Evolutionary conservation across 2,329 filamentous ascomycete species (phyloP).

Genomic region (Pseudocercospora macadamiae): DNA sequence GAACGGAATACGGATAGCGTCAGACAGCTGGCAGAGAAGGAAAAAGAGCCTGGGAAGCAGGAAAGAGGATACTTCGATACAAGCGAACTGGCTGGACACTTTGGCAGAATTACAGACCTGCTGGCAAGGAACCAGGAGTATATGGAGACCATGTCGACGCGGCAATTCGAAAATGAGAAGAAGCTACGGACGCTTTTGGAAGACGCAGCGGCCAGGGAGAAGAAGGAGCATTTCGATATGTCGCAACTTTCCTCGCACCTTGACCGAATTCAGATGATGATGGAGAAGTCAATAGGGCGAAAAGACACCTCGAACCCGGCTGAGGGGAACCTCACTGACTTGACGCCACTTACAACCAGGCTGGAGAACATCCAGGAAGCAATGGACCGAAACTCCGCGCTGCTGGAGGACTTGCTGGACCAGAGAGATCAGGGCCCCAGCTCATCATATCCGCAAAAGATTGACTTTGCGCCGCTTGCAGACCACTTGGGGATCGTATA

Average conservation of each 20-base stretch:
- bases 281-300: slow-evolving; percentile 27
- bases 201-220: slow-evolving; percentile 15
- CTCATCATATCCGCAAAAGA: slow-evolving; percentile 13
- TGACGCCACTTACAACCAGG: slow-evolving; percentile 27
- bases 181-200: slow-evolving; percentile 27
- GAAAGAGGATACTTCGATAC: slow-evolving; percentile 17
- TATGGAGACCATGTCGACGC: slow-evolving; percentile 28
- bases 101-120: slow-evolving; percentile 29
- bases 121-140: slow-evolving; percentile 29
- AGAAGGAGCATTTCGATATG: slow-evolving; percentile 29
- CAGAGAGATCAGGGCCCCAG: slow-evolving; percentile 12
- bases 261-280: slow-evolving; percentile 33
- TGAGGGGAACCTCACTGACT: slow-evolving; percentile 17
- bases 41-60: slow-evolving; percentile 6
- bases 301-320: slow-evolving; percentile 17
- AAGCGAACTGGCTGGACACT: slow-evolving; percentile 26
- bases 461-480: slow-evolving; percentile 16
- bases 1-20: slow-evolving; percentile 32
- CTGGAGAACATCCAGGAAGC: slow-evolving; percentile 32
- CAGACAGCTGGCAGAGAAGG: slow-evolving; percentile 20
- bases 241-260: slow-evolving; percentile 32
- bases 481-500: slow-evolving; percentile 16
- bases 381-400: slow-evolving; percentile 32
- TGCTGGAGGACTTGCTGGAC: slow-evolving; percentile 29
- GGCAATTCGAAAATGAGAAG: slow-evolving; percentile 34